Conservation (phyloP, 805 yeast species). For the Citeromyces nyonsensis region DNA sequence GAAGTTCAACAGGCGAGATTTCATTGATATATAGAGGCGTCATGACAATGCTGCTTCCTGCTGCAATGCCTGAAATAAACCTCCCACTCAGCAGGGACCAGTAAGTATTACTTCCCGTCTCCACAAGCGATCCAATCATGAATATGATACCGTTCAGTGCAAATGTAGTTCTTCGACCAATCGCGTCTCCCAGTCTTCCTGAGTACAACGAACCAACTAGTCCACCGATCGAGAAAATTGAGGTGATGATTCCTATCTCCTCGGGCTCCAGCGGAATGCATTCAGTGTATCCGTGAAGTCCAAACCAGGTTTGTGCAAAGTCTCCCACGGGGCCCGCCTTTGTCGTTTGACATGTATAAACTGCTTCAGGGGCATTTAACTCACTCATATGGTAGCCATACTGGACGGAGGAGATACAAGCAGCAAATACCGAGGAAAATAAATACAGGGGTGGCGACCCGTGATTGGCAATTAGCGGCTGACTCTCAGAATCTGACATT, state of each 20-base stretch:
- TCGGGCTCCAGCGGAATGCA: constrained; percentile 45
- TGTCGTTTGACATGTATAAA: constrained; percentile 36
- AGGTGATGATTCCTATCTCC: constrained; percentile 59
- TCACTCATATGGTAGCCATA: constrained; percentile 95
- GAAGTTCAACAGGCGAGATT: constrained; percentile 48
- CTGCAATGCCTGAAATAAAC: constrained; percentile 67
- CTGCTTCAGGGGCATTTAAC: constrained; percentile 75
- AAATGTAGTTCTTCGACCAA: constrained; percentile 47
- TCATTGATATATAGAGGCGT: constrained; percentile 76
- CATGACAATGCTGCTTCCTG: constrained; percentile 78
- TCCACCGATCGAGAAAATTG: constrained; percentile 78
- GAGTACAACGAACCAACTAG: constrained; percentile 58
- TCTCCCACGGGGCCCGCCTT: constrained; percentile 6
- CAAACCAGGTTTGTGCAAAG: constrained; percentile 23
- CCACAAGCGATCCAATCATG: constrained; percentile 46
- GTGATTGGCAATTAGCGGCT: too few relatives aligned
- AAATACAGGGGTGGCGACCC: too few relatives aligned
- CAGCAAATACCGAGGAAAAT: constrained; percentile 40
- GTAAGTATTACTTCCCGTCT: constrained; percentile 32
- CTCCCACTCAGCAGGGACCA: constrained; percentile 45
- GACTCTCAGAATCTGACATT: constrained; percentile 1
- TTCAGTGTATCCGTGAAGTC: constrained; percentile 11
- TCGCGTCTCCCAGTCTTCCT: constrained; percentile 33
- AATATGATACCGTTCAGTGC: constrained; percentile 34
- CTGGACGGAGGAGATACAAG: constrained; percentile 70